Conservation (phyloP, 495 filamentous ascomycete species). For the Aspergillus saccharolyticus region DNA sequence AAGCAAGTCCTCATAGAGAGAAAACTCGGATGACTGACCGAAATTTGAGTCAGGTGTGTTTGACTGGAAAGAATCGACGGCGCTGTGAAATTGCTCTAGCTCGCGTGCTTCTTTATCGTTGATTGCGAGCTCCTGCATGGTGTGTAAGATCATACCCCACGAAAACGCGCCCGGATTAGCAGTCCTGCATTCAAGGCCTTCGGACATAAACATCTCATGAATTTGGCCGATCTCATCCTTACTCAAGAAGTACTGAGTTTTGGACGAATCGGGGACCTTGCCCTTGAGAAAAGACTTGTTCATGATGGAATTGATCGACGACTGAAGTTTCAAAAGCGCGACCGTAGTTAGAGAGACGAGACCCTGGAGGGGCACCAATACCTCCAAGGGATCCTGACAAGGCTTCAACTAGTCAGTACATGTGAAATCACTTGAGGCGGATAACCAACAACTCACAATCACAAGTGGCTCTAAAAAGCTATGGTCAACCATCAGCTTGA, state of each 20-base stretch:
- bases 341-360: slow-evolving; percentile 70
- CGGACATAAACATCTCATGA: slow-evolving; percentile 53
- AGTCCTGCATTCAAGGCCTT: slow-evolving; percentile 44
- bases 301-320: slow-evolving; percentile 29
- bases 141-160: slow-evolving; percentile 72
- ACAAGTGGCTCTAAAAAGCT: slow-evolving; percentile 58
- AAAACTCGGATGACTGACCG: slow-evolving; percentile 29
- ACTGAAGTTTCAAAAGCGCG: slow-evolving; percentile 64
- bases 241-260: slow-evolving; percentile 57
- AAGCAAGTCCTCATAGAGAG: slow-evolving; percentile 48
- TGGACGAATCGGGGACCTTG: slow-evolving; percentile 16
- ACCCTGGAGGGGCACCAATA: slow-evolving; percentile 58
- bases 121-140: slow-evolving; percentile 56
- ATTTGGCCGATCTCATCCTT: slow-evolving; percentile 58
- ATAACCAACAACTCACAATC: slow-evolving; percentile 41
- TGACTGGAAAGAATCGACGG: slow-evolving; percentile 50
- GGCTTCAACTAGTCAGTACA: slow-evolving; percentile 28
- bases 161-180: slow-evolving; percentile 67
- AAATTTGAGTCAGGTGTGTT: slow-evolving; percentile 29
- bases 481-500: slow-evolving; percentile 59
- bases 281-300: slow-evolving; percentile 11
- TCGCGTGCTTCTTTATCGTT: slow-evolving; percentile 55
- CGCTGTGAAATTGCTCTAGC: slow-evolving; percentile 56
- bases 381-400: slow-evolving; percentile 40
- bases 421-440: not conserved